A percentile compares a stretch with the other conserved stretches of the same genome.
These are phyloP conservation scores for Gynandropsis gynandra DNA, from an alignment of 345 rosid species.

Conservation along the genomic window DNA sequence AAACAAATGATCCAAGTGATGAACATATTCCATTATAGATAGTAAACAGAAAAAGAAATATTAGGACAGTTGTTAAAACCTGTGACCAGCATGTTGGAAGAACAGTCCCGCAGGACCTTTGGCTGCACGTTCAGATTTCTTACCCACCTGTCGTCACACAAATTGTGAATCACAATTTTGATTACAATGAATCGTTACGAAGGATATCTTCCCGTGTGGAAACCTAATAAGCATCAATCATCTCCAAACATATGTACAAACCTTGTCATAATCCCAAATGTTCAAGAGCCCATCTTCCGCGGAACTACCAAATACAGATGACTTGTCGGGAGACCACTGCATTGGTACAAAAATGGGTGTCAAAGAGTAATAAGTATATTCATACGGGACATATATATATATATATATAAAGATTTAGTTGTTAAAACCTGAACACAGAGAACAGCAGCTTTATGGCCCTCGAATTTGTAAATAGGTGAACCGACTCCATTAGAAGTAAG, in stretches of 20 bases:
- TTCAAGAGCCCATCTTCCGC: slow-evolving; percentile 94
- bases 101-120: slow-evolving; percentile 49
- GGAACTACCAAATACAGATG: slow-evolving; percentile 92
- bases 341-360: slow-evolving; percentile 13
- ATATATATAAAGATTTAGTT: neutral
- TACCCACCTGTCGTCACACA: slow-evolving; percentile 39
- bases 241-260: slow-evolving; percentile 18
- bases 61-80: slow-evolving; percentile 27
- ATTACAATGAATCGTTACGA: slow-evolving; percentile 1
- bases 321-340: slow-evolving; percentile 88
- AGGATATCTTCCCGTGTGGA: too few species aligned
- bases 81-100: slow-evolving; percentile 74
- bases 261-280: slow-evolving; percentile 93
- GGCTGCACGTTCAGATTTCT: slow-evolving; percentile 32
- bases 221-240: too few species aligned
- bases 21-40: slow-evolving; percentile 11
- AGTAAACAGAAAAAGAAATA: neutral
- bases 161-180: neutral
- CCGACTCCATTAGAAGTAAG: slow-evolving; percentile 74
- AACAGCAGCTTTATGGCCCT: slow-evolving; percentile 88
- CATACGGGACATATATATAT: neutral
- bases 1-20: slow-evolving; percentile 1
- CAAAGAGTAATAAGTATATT: neutral
- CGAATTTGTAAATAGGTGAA: slow-evolving; percentile 66
- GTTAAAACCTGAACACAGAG: slow-evolving; percentile 77